phyloP scores from a whole-genome alignment of 2,329 filamentous ascomycete genomes.

The Colletotrichum karsti region DNA sequence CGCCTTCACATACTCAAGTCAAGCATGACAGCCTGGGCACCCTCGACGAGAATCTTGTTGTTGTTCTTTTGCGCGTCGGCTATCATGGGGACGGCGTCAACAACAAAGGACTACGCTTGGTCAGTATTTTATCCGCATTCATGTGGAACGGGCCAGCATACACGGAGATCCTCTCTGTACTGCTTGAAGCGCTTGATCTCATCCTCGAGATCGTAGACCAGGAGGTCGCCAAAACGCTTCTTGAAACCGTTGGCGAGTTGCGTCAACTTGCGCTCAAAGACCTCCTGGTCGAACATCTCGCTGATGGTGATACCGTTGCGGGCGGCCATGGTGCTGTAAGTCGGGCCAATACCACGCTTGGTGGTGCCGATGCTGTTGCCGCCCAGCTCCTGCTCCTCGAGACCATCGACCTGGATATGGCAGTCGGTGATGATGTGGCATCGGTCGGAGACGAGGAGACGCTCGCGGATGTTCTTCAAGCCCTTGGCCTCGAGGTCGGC shows the following conservation, averaged over 20 bases:
- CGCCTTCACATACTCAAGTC: conserved; percentile 50
- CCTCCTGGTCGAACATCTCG: conserved; percentile 72
- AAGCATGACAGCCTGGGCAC: conserved; percentile 68
- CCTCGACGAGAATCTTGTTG: conserved; percentile 72
- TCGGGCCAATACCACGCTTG: conserved; percentile 48
- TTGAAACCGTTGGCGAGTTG: conserved; percentile 68
- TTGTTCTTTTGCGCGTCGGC: conserved; percentile 66
- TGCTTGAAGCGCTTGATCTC: conserved; percentile 58
- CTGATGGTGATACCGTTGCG: conserved; percentile 71
- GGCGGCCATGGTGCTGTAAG: conserved; percentile 61
- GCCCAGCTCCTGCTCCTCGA: conserved; percentile 67
- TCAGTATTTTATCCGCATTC: not conserved
- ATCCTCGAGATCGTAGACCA: conserved; percentile 73
- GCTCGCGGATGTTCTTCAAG: conserved; percentile 46
- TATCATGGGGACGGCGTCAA: conserved; percentile 75
- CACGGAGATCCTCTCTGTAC: conserved; percentile 27
- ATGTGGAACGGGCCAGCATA: not conserved
- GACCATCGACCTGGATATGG: conserved; percentile 73
- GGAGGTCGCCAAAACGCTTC: conserved; percentile 73
- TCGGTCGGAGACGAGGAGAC: conserved; percentile 71
- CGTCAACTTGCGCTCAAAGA: conserved; percentile 74
- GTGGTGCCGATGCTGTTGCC: conserved; percentile 45
- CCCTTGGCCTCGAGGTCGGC: conserved; percentile 47
- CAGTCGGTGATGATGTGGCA: conserved; percentile 72
- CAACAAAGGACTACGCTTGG: conserved; percentile 52